Conservation (phyloP, 208 protist genomes). For the Endotrypanum monterogeii region DNA sequence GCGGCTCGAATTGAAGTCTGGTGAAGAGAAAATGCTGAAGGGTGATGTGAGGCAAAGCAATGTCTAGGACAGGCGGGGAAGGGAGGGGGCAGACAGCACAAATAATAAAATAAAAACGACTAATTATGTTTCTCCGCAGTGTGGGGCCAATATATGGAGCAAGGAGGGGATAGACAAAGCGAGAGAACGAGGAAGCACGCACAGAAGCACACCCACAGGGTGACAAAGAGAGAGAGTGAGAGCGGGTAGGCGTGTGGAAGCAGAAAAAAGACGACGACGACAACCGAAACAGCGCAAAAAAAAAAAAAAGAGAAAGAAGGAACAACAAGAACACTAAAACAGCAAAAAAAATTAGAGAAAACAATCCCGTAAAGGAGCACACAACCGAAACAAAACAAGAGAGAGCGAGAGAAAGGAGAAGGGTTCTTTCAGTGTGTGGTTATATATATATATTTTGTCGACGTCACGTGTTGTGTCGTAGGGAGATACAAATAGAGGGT, state of each 20-base stretch:
- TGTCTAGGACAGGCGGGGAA: no score
- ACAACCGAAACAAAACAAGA: not conserved
- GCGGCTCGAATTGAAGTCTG: no score
- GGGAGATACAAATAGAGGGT: not conserved
- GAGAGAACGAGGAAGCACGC: not conserved
- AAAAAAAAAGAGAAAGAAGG: no score
- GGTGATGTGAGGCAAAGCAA: no score
- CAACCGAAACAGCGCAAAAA: not conserved
- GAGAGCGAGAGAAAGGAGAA: not conserved
- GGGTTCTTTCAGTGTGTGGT: not conserved
- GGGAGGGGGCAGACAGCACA: no score
- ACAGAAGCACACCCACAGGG: not conserved
- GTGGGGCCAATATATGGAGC: no score
- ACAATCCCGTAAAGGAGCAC: no score
- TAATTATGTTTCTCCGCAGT: not conserved
- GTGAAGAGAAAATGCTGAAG: no score
- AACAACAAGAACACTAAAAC: no score
- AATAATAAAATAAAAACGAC: no score
- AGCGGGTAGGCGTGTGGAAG: slow-evolving; percentile 1
- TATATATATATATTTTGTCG: not conserved
- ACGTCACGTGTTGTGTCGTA: not conserved
- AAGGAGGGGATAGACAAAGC: not conserved
- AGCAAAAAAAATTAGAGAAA: no score
- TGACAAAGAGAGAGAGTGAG: not conserved
- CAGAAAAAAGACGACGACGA: not conserved